These are phyloP conservation scores for Erigeron canadensis DNA, from an alignment of 129 eudicot species.

Conservation along the genomic window DNA sequence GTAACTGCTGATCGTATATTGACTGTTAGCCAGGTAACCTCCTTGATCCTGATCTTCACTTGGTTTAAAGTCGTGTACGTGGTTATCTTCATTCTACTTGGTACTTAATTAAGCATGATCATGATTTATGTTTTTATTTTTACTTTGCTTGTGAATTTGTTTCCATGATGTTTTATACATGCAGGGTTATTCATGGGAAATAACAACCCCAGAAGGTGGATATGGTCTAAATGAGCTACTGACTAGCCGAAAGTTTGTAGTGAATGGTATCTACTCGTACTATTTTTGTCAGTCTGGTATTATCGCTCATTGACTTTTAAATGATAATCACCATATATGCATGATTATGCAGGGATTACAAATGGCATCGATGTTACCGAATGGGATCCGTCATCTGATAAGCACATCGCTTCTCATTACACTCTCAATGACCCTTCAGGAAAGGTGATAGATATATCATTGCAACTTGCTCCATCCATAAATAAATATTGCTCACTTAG, in stretches of 20 bases:
- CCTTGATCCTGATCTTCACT: neutral
- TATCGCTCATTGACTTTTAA: neutral
- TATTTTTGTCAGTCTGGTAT: neutral
- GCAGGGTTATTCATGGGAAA: conserved; percentile 93
- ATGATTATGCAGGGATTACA: conserved; percentile 53
- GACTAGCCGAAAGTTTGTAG: conserved; percentile 57
- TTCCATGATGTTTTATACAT: conserved; percentile 5
- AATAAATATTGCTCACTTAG: neutral
- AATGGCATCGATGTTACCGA: conserved; percentile 67
- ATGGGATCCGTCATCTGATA: conserved; percentile 74
- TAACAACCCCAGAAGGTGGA: conserved; percentile 94
- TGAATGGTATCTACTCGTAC: conserved; percentile 43
- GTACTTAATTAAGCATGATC: neutral
- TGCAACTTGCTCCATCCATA: neutral
- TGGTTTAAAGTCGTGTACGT: neutral
- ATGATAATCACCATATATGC: conserved; percentile 9
- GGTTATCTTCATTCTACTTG: neutral
- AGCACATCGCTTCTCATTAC: conserved; percentile 59
- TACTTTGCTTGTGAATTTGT: neutral
- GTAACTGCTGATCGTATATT: conserved; percentile 73
- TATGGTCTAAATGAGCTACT: conserved; percentile 77
- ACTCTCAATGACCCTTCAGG: conserved; percentile 68
- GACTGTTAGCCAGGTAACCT: conserved; percentile 82
- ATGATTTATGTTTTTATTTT: neutral
- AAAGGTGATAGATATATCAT: conserved; percentile 65